phyloP scores from a whole-genome alignment of 495 filamentous ascomycete species.

The Hyaloscypha hepaticicola region DNA sequence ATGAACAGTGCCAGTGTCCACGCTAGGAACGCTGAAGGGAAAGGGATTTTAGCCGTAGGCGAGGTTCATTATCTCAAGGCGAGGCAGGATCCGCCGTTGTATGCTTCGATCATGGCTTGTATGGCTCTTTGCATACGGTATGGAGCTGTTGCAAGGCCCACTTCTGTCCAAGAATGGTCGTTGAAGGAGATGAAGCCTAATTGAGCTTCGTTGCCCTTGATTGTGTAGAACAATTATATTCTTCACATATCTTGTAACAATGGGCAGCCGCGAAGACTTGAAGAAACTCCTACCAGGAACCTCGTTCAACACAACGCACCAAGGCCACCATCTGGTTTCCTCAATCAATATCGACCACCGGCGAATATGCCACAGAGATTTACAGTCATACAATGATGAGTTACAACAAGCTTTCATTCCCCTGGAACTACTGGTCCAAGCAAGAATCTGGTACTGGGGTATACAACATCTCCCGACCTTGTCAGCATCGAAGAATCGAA shows the following conservation, averaged over 20 bases:
- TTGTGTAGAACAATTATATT: too few species aligned
- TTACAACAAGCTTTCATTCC: not conserved
- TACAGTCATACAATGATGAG: not conserved
- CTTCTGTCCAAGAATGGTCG: conserved; percentile 16
- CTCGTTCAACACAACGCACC: too few species aligned
- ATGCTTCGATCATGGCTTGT: conserved; percentile 19
- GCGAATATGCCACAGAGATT: too few species aligned
- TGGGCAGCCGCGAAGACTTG: too few species aligned
- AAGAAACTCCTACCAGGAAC: too few species aligned
- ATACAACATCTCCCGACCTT: not conserved
- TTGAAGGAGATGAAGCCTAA: not conserved
- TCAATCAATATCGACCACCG: too few species aligned
- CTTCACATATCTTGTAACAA: too few species aligned
- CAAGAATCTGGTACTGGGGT: not conserved
- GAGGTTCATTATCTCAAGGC: conserved; percentile 13
- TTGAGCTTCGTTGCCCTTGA: too few species aligned
- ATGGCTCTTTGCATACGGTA: conserved; percentile 12
- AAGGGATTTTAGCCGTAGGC: conserved; percentile 13
- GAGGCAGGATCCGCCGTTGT: conserved; percentile 4
- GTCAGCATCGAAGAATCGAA: not conserved
- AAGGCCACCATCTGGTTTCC: too few species aligned
- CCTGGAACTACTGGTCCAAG: not conserved
- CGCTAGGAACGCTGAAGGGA: conserved; percentile 23
- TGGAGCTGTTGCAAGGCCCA: conserved; percentile 14
- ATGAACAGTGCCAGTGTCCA: conserved; percentile 43